A percentile compares a stretch with the other conserved stretches of the same genome.
These are phyloP conservation scores for Aphanomyces astaci DNA, from an alignment of 352 stramenopile genomes.

Conservation along the genomic window DNA sequence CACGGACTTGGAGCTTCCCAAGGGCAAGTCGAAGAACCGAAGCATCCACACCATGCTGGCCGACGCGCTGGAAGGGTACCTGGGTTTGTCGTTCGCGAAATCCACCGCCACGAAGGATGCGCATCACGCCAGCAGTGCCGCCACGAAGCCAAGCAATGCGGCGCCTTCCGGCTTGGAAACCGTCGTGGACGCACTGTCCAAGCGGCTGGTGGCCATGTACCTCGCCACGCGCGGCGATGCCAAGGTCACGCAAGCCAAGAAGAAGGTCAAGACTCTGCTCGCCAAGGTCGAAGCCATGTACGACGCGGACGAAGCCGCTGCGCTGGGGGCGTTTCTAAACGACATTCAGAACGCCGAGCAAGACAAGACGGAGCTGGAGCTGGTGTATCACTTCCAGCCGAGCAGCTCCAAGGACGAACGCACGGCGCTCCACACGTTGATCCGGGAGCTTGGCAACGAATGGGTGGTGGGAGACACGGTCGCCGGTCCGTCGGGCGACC, in stretches of 20 bases:
- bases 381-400: conserved; percentile 30
- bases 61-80: conserved; percentile 11
- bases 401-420: conserved; percentile 80
- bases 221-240: background rate
- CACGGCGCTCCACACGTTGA: conserved; percentile 70
- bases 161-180: background rate
- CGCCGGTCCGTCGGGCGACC: conserved; percentile 51
- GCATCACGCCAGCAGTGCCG: background rate
- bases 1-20: conserved; percentile 51
- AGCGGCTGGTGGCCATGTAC: conserved; percentile 15
- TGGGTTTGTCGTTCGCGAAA: conserved; percentile 10
- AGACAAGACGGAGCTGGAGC: background rate
- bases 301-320: background rate
- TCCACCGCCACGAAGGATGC: conserved; percentile 5
- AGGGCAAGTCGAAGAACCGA: conserved; percentile 25
- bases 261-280: conserved; percentile 1
- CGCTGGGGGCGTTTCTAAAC: conserved; percentile 9
- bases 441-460: conserved; percentile 60
- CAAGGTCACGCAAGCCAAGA: background rate
- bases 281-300: conserved; percentile 7
- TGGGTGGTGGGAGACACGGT: conserved; percentile 81
- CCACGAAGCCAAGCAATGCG: background rate
- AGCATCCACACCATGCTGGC: conserved; percentile 16
- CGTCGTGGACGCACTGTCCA: conserved; percentile 5
- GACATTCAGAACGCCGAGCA: background rate